phyloP scores from a whole-genome alignment of 495 filamentous ascomycete genomes.

The Collariella sp. region DNA sequence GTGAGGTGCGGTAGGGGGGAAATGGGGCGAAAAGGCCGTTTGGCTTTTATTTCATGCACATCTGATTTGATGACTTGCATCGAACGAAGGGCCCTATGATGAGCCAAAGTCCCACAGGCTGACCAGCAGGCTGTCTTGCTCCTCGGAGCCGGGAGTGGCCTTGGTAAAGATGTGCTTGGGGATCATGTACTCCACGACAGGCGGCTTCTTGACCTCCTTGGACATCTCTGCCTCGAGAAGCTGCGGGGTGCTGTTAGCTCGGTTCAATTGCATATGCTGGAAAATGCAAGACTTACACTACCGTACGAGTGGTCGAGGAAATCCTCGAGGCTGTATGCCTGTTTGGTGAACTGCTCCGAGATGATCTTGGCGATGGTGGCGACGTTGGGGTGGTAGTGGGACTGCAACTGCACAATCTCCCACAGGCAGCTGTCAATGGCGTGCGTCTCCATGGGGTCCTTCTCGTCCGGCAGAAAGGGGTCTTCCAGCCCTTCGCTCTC shows the following conservation, averaged over 20 bases:
- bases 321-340: constrained; percentile 84
- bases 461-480: constrained; percentile 64
- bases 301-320: constrained; percentile 93
- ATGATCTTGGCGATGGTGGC: constrained; percentile 90
- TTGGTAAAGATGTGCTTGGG: constrained; percentile 76
- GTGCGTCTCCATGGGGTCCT: constrained; percentile 72
- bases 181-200: constrained; percentile 88
- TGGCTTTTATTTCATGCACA: not conserved
- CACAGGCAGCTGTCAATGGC: constrained; percentile 91
- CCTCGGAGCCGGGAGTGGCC: constrained; percentile 35
- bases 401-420: constrained; percentile 84
- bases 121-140: constrained; percentile 42
- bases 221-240: constrained; percentile 75
- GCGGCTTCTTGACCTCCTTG: constrained; percentile 73
- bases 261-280: not conserved
- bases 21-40: not conserved
- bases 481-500: constrained; percentile 66
- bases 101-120: constrained; percentile 49
- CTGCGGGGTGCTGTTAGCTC: constrained; percentile 35
- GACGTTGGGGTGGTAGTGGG: constrained; percentile 95
- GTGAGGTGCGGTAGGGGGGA: not conserved
- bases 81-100: not conserved
- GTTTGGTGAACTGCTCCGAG: constrained; percentile 95
- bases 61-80: not conserved
- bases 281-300: constrained; percentile 49